Evolutionary conservation across 768 basidiomycete genomes (phyloP).

Genomic region (Boletales sp.): DNA sequence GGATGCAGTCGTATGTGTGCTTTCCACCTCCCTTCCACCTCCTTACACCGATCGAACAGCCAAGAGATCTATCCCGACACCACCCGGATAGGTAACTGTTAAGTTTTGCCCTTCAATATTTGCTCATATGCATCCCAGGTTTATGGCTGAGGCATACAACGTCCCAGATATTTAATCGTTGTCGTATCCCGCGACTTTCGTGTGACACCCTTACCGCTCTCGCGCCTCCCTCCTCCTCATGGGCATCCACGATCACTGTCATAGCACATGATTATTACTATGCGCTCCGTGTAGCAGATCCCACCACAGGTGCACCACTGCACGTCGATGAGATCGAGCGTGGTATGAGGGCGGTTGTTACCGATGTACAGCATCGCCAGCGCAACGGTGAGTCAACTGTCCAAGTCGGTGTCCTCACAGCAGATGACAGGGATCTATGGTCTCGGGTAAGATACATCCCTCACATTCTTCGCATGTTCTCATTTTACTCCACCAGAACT

Average conservation of each 20-base stretch:
- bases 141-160: slow-evolving; percentile 62
- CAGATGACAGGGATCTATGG: slow-evolving; percentile 83
- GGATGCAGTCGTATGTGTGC: slow-evolving; percentile 54
- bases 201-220: slow-evolving; percentile 61
- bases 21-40: slow-evolving; percentile 5
- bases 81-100: slow-evolving; percentile 56
- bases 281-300: slow-evolving; percentile 56
- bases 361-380: slow-evolving; percentile 55
- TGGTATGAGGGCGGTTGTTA: slow-evolving; percentile 41
- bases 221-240: slow-evolving; percentile 35
- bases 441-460: slow-evolving; percentile 48
- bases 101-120: neutral
- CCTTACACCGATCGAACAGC: slow-evolving; percentile 33
- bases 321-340: slow-evolving; percentile 42
- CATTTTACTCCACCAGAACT: slow-evolving; percentile 44
- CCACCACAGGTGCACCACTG: slow-evolving; percentile 28
- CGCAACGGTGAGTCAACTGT: slow-evolving; percentile 52
- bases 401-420: slow-evolving; percentile 68
- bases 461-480: neutral
- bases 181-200: slow-evolving; percentile 63
- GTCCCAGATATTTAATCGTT: slow-evolving; percentile 69
- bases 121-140: slow-evolving; percentile 30
- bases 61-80: slow-evolving; percentile 69
- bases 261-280: slow-evolving; percentile 80
- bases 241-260: slow-evolving; percentile 56